These are phyloP conservation scores for Cercospora zeina DNA, from an alignment of 2,329 filamentous ascomycete species.

Conservation along the genomic window DNA sequence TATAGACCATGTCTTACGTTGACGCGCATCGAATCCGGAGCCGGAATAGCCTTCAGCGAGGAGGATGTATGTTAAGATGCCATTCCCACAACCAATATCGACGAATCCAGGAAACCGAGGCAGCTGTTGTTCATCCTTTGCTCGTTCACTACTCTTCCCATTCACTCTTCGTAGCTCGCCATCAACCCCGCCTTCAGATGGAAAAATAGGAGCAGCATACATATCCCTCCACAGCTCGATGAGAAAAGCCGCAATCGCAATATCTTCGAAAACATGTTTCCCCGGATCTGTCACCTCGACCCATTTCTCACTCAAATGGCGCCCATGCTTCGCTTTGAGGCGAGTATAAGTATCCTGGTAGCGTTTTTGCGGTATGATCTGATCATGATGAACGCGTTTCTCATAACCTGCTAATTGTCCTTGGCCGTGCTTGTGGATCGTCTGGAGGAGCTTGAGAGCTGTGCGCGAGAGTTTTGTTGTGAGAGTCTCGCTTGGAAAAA, in stretches of 20 bases:
- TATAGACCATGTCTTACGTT: constrained; percentile 77
- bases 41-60: constrained; percentile 76
- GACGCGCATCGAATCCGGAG: constrained; percentile 89
- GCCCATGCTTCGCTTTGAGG: constrained; percentile 78
- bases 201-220: constrained; percentile 54
- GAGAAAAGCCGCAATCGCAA: constrained; percentile 86
- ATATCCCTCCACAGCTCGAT: constrained; percentile 88
- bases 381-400: constrained; percentile 82
- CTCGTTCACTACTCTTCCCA: not conserved
- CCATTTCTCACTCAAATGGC: constrained; percentile 71
- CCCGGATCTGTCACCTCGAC: constrained; percentile 80
- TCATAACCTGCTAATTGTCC: constrained; percentile 66
- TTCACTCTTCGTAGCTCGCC: not conserved
- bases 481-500: constrained; percentile 49
- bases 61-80: constrained; percentile 81
- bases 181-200: not conserved
- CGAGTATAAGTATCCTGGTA: constrained; percentile 80
- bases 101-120: constrained; percentile 79
- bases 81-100: constrained; percentile 95
- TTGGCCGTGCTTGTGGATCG: constrained; percentile 72
- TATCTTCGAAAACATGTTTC: constrained; percentile 95
- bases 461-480: constrained; percentile 60
- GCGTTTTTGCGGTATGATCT: constrained; percentile 70
- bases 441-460: constrained; percentile 66
- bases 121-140: constrained; percentile 22